Base-by-base conservation (phyloP, 306 rosid species). In the Aeschynomene evenia region DNA sequence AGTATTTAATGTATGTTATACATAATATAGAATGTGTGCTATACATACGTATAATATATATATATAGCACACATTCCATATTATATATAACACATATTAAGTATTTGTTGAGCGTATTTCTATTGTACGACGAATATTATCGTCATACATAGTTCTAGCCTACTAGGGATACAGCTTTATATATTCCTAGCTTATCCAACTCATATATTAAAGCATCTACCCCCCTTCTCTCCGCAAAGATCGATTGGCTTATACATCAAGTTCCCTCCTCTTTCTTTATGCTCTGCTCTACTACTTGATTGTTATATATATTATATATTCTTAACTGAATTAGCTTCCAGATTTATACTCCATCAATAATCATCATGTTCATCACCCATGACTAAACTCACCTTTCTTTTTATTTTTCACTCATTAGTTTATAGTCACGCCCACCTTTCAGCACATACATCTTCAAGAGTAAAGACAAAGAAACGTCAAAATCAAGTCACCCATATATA, bases 381-480 rank as follows among this genome's bases (percentile, higher is more conserved):
- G 40, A 24, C 59, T 73, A 33, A 20, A 16, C 71, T n/a, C n/a
- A n/a, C n/a, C n/a, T 20, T 42, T 66, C 60, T 63, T 33, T 28
- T 28, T 28, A 3, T 3, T 5, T 28, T 6, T 28, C 31, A 28
- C 56, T 34, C 67, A 43, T 62, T 60, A 68, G 57, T 73, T 39
- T 73, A 78, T 23, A 2, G 36, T 51, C 73, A 37, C 60, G 68
- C 58, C 68, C 57, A 68, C 71, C 83, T 82, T 82, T 82, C 69
- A 64, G 68, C 59, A 73, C 80, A 77, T 45, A 73, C 80, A 77
- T 45, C 8, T 16, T 16, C 29, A 81, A 63, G 82, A 73, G 85
- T 77, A 68, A 69, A 77, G 64, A 77, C 71, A 63, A 73, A 74
- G 85, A 69, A 78, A 82, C 85, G 77, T 82, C 77, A 79, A 77